Percentiles rank a stretch among this genome's conserved stretches.
Evolutionary conservation across 192 early-diverging fungal species (phyloP).

Genomic region (Coemansia sp.): DNA sequence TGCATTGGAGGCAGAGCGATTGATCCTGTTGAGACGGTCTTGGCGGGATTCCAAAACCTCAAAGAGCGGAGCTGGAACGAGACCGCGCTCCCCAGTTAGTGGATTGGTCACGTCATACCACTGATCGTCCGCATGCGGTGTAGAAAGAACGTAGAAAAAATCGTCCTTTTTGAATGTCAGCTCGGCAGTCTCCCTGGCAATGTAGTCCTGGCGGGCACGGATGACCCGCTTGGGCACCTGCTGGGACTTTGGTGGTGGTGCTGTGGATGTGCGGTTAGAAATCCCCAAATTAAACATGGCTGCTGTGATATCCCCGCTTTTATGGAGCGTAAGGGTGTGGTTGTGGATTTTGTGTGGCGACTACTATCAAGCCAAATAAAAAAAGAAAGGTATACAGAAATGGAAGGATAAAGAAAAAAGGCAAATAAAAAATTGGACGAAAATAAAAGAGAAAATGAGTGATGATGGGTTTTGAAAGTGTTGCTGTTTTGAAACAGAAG

Average conservation of each 20-base stretch:
- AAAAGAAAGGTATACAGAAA: background rate
- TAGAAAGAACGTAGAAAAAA: conserved; percentile 73
- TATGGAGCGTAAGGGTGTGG: background rate
- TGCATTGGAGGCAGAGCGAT: conserved; percentile 47
- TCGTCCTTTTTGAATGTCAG: conserved; percentile 75
- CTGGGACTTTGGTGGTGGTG: conserved; percentile 24
- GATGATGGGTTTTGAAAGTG: background rate
- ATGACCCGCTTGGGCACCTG: conserved; percentile 71
- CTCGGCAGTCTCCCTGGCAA: conserved; percentile 59
- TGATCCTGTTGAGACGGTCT: conserved; percentile 50
- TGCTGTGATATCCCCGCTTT: background rate
- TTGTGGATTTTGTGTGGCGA: background rate
- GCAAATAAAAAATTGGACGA: too few relatives aligned
- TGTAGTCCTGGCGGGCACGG: conserved; percentile 69
- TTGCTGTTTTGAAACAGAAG: background rate
- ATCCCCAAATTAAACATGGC: conserved; percentile 18
- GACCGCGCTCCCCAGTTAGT: conserved; percentile 65
- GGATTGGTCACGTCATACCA: conserved; percentile 80
- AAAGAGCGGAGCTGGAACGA: conserved; percentile 72
- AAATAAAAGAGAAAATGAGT: background rate
- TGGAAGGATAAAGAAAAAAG: too few relatives aligned
- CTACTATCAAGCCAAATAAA: background rate
- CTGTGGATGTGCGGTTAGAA: conserved; percentile 36
- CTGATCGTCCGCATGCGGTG: conserved; percentile 64
- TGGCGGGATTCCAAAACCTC: conserved; percentile 62